phyloP scores from a whole-genome alignment of 2,329 filamentous ascomycete species.

The Penicillium sp. region DNA sequence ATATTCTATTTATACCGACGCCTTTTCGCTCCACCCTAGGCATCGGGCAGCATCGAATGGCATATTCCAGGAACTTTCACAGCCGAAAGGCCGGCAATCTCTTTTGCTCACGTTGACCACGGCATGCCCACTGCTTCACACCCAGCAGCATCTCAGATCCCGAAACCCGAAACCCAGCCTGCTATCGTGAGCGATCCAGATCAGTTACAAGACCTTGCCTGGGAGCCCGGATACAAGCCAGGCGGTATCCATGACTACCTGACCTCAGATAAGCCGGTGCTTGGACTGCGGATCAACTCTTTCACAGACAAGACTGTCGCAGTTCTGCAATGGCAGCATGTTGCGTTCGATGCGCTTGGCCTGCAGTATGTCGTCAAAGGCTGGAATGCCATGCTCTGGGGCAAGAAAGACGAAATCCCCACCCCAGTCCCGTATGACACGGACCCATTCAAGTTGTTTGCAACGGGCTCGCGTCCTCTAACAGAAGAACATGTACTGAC shows the following conservation, averaged over 20 bases:
- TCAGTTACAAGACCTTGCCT: conserved; percentile 10
- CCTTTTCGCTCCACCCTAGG: not conserved
- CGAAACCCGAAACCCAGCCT: conserved; percentile 7
- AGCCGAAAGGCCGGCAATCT: conserved; percentile 10
- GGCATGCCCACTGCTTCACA: conserved; percentile 10
- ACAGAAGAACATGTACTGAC: not conserved
- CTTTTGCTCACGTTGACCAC: conserved; percentile 16
- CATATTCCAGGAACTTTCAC: conserved; percentile 16
- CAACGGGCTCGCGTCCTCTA: not conserved
- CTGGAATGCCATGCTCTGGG: conserved; percentile 19
- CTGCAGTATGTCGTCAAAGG: conserved; percentile 17
- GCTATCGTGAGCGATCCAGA: conserved; percentile 16
- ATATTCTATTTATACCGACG: not conserved
- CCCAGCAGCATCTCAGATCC: conserved; percentile 14
- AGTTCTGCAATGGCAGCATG: conserved; percentile 20
- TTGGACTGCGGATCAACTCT: conserved; percentile 17
- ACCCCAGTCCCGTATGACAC: conserved; percentile 4
- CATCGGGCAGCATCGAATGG: conserved; percentile 17
- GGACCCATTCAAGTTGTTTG: conserved; percentile 14
- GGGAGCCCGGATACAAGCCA: conserved; percentile 16
- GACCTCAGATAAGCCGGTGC: conserved; percentile 11
- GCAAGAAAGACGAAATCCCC: conserved; percentile 6
- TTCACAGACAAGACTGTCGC: conserved; percentile 17
- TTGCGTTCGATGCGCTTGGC: conserved; percentile 20
- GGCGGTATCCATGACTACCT: conserved; percentile 18